Conservation (phyloP, 2,329 filamentous ascomycete species). For the Phaeoacremonium minimum region DNA sequence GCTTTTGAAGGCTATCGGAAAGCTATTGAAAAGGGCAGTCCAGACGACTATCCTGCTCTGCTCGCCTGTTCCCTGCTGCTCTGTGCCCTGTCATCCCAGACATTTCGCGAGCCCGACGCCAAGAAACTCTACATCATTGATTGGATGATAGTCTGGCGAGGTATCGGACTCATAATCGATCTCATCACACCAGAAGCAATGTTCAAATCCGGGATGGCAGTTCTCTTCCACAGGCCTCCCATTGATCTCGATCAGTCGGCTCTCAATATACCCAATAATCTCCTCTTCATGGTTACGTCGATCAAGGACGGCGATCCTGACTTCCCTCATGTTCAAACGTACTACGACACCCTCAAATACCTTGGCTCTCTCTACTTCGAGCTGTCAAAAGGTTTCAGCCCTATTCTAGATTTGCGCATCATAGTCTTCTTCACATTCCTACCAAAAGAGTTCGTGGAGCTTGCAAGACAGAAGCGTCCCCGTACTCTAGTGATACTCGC, state of each 20-base stretch:
- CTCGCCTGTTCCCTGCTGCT: constrained; percentile 47
- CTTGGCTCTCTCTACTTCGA: constrained; percentile 49
- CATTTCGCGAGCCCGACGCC: constrained; percentile 41
- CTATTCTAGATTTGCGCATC: constrained; percentile 42
- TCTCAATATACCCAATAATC: constrained; percentile 37
- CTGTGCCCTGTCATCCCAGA: constrained; percentile 43
- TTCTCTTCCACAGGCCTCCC: constrained; percentile 43
- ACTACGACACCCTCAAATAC: constrained; percentile 42
- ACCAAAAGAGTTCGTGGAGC: constrained; percentile 35
- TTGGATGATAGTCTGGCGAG: constrained; percentile 53
- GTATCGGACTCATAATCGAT: constrained; percentile 44
- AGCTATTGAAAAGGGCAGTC: constrained; percentile 42
- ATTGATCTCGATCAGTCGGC: constrained; percentile 39
- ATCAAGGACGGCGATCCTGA: constrained; percentile 38
- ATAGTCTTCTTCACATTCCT: constrained; percentile 51
- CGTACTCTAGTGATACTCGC: constrained; percentile 48
- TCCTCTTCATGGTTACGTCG: constrained; percentile 44
- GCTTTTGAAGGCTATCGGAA: constrained; percentile 46
- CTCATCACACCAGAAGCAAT: constrained; percentile 25
- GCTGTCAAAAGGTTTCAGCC: constrained; percentile 36
- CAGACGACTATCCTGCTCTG: constrained; percentile 43
- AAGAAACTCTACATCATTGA: constrained; percentile 46
- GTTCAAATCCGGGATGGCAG: constrained; percentile 35
- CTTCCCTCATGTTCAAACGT: constrained; percentile 28
- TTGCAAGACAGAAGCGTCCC: constrained; percentile 34